Evolutionary conservation across 1,284 basidiomycete genomes (phyloP), one percentile per base, ranked within the genome.

Genomic region (Hymenochaete sp.): DNA sequence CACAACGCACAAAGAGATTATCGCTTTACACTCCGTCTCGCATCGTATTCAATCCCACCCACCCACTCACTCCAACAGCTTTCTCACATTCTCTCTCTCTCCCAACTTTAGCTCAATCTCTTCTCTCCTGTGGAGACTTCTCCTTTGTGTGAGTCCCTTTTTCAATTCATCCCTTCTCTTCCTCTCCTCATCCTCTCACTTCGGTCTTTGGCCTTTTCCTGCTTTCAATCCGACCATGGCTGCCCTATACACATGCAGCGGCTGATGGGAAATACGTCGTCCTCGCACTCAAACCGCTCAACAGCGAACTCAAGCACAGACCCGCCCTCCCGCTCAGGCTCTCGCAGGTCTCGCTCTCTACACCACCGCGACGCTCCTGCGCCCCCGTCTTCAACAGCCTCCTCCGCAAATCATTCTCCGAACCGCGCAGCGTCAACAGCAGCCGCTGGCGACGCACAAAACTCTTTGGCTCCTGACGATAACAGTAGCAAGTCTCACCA

Each of bases 231-330:
- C 32, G 4, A 35, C 13, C 6, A n/a, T 35, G 32, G 32, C 32
- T 35, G 14, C 21, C 32, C 32, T 35, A 19, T 18, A 31, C 18
- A 16, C 14, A n/a, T 18, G 11, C 19, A 18, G 16, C 41, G 29
- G 41, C 47, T 43, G 25, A 51, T 51, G 49, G 49, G 49, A 38
- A 51, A 51, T 42, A 47, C 49, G 29, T 51, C 49, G 7, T 51
- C 49, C 26, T 38, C 49, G 45, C 40, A 40, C 37, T 38, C 38
- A 14, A 46, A 42, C 40, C 45, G 43, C 40, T 33, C 35, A 8
- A 32, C 48, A 32, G 45, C 48, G 41, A 27, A 29, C n/a, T 41
- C 38, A 11, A 41, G 18, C 31, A n/a, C 33, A 13, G 47, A 44
- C 13, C 8, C 42, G 7, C 47, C 35, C n/a, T 29, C 28, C 28